Base-by-base conservation (phyloP, 2,329 filamentous ascomycete genomes). In the Didymella arachidicola region DNA sequence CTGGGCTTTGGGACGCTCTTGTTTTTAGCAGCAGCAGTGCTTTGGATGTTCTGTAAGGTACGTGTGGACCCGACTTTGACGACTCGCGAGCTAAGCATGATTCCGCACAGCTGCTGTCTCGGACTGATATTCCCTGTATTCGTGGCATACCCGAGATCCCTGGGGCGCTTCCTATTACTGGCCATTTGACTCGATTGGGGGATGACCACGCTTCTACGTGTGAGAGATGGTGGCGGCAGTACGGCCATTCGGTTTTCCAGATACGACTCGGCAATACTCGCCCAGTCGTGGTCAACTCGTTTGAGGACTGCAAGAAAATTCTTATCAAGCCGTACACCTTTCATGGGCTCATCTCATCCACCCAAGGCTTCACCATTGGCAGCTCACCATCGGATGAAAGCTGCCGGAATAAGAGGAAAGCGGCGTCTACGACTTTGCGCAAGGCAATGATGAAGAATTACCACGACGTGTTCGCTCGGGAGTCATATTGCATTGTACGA, bases 341-440 rank as follows among this genome's bases (percentile, higher is more conserved):
- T 68, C 83, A 38, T 60, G 82, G 81, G 2, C 74, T 84, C 47
- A 83, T 85, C 16, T 81, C 78, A 2, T 70, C 68, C 2, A 71
- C 63, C 0, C 81, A 85, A 62, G 83, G 83, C 1, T 85, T 84
- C 70, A 85, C 83, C 0, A 84, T 85, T 49, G 83, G 82, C n/a
- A 80, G 78, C 5, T 80, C 77, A 2, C 83, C 82, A 0, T 84
- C 82, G 83, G 82, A 84, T 51, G 79, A 82, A 22, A 82, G 79
- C 34, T 84, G 81, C 68, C 81, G 80, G 64, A 84, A 82, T 62
- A 83, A 83, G 65, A 76, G 83, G 0, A 84, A 83, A 61, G 82
- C 82, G 1, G 80, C 82, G 69, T 85, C 36, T 2, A 38, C n/a
- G n/a, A 1, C 77, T 79, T 16, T 38, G 36, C 18, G 36, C 14